Percentiles rank a stretch among this genome's conserved stretches.
These are phyloP conservation scores for Fallopia convolvulus DNA, from an alignment of 148 eudicot species.

Conservation along the genomic window DNA sequence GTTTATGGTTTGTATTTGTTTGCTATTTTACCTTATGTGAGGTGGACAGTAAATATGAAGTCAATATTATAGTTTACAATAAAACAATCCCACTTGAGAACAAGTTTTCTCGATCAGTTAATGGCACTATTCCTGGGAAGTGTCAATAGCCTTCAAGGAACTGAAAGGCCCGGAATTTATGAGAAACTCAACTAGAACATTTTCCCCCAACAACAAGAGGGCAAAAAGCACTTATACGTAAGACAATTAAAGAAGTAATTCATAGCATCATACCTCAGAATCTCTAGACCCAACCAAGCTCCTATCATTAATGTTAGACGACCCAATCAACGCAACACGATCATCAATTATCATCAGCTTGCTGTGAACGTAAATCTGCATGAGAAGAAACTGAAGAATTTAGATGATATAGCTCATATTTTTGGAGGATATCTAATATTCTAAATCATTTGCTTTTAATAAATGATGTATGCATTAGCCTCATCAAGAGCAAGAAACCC, in stretches of 20 bases:
- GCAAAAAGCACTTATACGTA: background rate
- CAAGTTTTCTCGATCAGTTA: background rate
- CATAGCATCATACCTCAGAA: conserved; percentile 65
- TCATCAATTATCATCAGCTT: conserved; percentile 98
- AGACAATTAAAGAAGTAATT: background rate
- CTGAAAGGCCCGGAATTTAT: background rate
- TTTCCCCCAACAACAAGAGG: background rate
- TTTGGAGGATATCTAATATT: background rate
- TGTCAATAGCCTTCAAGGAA: background rate
- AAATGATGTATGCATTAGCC: background rate
- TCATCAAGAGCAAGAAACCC: background rate
- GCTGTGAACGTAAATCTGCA: conserved; percentile 95
- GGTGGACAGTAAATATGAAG: background rate
- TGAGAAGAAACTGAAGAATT: conserved; percentile 7
- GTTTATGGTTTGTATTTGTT: background rate
- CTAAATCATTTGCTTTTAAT: background rate
- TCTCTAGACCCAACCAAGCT: conserved; percentile 98
- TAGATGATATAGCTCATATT: background rate
- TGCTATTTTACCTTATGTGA: background rate
- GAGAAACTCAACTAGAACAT: background rate
- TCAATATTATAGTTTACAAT: background rate
- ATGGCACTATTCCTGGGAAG: background rate
- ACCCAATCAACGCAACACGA: conserved; percentile 66
- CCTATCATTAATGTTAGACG: conserved; percentile 94
- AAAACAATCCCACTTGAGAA: background rate